phyloP scores from a whole-genome alignment of 305 asterid species.

The Fraxinus sp. region DNA sequence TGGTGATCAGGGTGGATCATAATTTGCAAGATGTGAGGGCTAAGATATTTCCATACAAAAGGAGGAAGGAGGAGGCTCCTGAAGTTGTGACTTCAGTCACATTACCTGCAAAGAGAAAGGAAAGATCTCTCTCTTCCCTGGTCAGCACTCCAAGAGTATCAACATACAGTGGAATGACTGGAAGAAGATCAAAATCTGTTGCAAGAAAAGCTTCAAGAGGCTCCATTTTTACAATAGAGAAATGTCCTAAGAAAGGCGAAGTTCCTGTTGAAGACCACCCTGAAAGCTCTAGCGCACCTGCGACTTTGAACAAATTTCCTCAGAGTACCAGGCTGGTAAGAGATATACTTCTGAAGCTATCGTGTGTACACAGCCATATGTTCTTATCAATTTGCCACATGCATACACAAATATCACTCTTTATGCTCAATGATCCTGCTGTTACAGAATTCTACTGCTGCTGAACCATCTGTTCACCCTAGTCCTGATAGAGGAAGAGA shows the following conservation, averaged over 20 bases:
- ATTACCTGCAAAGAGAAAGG: conserved; percentile 86
- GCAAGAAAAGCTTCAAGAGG: conserved; percentile 76
- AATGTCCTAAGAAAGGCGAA: conserved; percentile 66
- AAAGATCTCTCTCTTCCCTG: conserved; percentile 89
- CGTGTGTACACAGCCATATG: neutral
- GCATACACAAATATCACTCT: conserved; percentile 6
- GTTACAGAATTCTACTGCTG: conserved; percentile 60
- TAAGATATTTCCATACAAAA: conserved; percentile 83
- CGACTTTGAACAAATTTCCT: conserved; percentile 51
- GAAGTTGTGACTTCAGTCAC: conserved; percentile 60
- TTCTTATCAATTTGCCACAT: conserved; percentile 8
- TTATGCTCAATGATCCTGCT: conserved; percentile 22
- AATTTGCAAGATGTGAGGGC: conserved; percentile 84
- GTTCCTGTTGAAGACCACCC: conserved; percentile 57
- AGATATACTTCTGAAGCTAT: conserved; percentile 25
- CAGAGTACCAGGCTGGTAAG: conserved; percentile 72
- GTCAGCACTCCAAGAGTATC: conserved; percentile 96
- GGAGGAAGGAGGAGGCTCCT: conserved; percentile 62
- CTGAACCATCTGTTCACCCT: conserved; percentile 54
- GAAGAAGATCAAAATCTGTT: conserved; percentile 78
- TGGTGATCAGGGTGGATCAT: conserved; percentile 77
- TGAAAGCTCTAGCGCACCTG: conserved; percentile 78
- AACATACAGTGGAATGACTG: conserved; percentile 75
- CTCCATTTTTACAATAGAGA: conserved; percentile 71
- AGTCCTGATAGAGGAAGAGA: conserved; percentile 51